Evolutionary conservation across 1,139 yeast species (phyloP).

Genomic region (Yamadazyma dushanensis): DNA sequence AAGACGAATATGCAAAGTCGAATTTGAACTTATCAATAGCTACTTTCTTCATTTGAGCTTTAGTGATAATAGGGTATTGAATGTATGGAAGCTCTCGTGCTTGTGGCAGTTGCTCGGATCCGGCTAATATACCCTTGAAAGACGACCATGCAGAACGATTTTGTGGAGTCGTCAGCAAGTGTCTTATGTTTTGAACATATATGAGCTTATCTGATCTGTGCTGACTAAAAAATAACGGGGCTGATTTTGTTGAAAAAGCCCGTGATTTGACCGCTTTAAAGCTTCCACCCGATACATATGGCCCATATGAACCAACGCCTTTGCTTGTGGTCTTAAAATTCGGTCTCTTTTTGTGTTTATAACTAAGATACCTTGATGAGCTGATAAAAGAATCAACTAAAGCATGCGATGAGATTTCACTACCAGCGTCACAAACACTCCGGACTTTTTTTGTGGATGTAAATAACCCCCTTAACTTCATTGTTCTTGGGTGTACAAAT

Average conservation of each 20-base stretch:
- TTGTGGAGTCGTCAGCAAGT: background rate
- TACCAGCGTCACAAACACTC: background rate
- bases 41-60: conserved; percentile 38
- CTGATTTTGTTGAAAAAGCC: too few relatives aligned
- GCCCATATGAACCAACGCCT: too few relatives aligned
- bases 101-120: background rate
- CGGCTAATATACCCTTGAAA: background rate
- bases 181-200: background rate
- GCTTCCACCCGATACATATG: too few relatives aligned
- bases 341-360: background rate
- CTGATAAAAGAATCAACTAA: background rate
- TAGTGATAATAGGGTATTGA: conserved; percentile 42
- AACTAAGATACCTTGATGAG: background rate
- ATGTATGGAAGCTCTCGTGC: conserved; percentile 34
- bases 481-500: background rate
- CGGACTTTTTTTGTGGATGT: background rate
- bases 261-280: too few relatives aligned
- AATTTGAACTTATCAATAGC: conserved; percentile 44
- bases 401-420: too few relatives aligned
- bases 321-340: background rate
- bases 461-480: too few relatives aligned
- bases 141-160: background rate
- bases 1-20: conserved; percentile 47
- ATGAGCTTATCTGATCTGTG: background rate
- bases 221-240: too few relatives aligned